phyloP scores from a whole-genome alignment of 228 moss, liverwort and hornwort genomes.

The Sphagnum magellanicum region DNA sequence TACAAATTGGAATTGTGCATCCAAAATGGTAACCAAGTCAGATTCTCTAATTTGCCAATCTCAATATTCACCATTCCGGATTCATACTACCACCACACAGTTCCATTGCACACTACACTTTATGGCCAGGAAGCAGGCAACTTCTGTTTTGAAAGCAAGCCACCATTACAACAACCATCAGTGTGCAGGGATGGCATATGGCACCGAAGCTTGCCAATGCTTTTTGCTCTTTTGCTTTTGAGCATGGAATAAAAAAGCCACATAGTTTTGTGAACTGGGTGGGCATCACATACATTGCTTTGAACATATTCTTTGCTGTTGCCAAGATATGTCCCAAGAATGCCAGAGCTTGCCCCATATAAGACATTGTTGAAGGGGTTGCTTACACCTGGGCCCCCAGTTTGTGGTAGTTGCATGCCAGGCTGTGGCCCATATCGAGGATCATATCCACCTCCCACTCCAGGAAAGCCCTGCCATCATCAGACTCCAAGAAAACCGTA shows the following conservation, averaged over 20 bases:
- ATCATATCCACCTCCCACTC: constrained; percentile 15
- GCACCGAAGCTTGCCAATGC: background rate
- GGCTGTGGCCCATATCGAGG: constrained; percentile 22
- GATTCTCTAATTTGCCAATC: background rate
- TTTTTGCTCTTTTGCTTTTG: background rate
- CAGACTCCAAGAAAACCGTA: background rate
- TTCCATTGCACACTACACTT: background rate
- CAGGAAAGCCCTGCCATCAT: background rate
- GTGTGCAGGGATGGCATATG: too few relatives aligned
- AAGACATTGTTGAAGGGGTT: constrained; percentile 63
- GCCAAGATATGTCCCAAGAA: constrained; percentile 68
- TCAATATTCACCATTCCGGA: background rate
- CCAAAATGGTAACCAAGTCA: background rate
- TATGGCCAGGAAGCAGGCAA: background rate
- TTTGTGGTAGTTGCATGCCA: constrained; percentile 17
- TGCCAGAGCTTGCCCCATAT: constrained; percentile 66
- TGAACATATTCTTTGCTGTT: constrained; percentile 90
- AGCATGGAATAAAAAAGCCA: background rate
- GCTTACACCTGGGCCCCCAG: constrained; percentile 9
- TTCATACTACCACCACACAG: background rate
- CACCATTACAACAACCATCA: background rate
- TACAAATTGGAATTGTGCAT: background rate
- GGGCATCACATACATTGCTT: constrained; percentile 65
- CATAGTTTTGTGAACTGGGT: background rate
- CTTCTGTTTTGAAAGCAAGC: background rate